Evolutionary conservation across 2,329 filamentous ascomycete species (phyloP), one percentile per base, ranked within the genome.

Genomic region (Colletotrichum destructivum): DNA sequence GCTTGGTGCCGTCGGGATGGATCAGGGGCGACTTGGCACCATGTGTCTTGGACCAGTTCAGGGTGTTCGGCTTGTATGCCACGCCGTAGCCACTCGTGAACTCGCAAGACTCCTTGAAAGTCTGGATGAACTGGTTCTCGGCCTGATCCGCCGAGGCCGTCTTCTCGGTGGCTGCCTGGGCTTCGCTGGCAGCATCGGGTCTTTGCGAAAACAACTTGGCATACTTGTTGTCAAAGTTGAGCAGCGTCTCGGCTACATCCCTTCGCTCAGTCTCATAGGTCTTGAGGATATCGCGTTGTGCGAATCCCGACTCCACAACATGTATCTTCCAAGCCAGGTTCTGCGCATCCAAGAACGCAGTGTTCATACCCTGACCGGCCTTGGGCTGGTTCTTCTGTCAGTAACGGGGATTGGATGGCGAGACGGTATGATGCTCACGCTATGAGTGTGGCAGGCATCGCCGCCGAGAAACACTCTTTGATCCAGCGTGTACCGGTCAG

Each of bases 281-380:
- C 73, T 91, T 89, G 62, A 98, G 88, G 21, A 96, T 87, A 3
- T 89, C 89, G 72, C 93, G 92, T 40, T 91, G 84, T 1, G 94
- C 94, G 75, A 97, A 94, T 15, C 94, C 94, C 35, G 88, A 87
- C 79, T 98, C 95, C 12, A 98, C 96, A 46, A 93, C 91, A 79
- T 98, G 95, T 62, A 98, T 93, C 85, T 98, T 98, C 95, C 95
- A 98, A 9, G 95, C 95, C 51, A 98, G 86, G 81, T 98, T 98
- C 72, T 94, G 89, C 0, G 94, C 94, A 75, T 96, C 93, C 62
- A 93, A 85, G 82, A 94, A 94, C 4, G 92, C 92, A 0, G 92
- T 93, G 77, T 94, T 94, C 93, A 94, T 94, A 40, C 92, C 92
- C 80, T 94, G 92, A 1, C 92, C 92, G 42, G 92, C 92, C 84